Percentiles rank a stretch among this genome's conserved stretches.
phyloP scores from a whole-genome alignment of 768 basidiomycete species.

The Boletellus ananiceps region DNA sequence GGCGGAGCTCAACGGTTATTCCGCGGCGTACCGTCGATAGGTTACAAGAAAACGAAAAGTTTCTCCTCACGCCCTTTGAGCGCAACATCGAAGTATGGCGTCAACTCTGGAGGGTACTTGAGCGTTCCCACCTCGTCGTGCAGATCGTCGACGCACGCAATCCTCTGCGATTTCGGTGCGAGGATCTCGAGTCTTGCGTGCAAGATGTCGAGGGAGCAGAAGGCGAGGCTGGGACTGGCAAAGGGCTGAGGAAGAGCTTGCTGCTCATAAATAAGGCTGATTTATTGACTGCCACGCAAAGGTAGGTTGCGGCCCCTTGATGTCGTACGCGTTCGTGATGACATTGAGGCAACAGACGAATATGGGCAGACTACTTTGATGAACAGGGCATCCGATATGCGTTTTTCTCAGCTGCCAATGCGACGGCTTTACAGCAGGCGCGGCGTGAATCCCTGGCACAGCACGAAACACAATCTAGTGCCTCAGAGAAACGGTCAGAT shows the following conservation, averaged over 20 bases:
- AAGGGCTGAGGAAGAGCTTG: conserved; percentile 67
- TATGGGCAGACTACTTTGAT: conserved; percentile 94
- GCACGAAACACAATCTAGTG: conserved; percentile 19
- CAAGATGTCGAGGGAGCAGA: conserved; percentile 78
- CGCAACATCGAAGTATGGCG: conserved; percentile 98
- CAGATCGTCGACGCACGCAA: conserved; percentile 97
- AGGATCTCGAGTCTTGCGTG: conserved; percentile 86
- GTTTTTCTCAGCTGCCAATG: conserved; percentile 92
- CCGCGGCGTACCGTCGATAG: conserved; percentile 34
- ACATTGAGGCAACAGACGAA: conserved; percentile 48
- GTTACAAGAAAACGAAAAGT: conserved; percentile 78
- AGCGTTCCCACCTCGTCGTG: conserved; percentile 89
- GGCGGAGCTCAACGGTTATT: neutral
- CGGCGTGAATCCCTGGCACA: conserved; percentile 44
- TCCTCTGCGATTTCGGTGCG: conserved; percentile 87
- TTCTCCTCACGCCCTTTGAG: conserved; percentile 95
- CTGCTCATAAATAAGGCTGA: conserved; percentile 96
- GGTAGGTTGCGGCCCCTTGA: conserved; percentile 42
- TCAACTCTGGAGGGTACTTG: conserved; percentile 95
- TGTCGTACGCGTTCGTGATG: neutral
- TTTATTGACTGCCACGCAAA: conserved; percentile 78
- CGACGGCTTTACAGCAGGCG: conserved; percentile 76
- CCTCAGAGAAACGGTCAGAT: conserved; percentile 3
- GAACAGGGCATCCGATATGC: conserved; percentile 69
- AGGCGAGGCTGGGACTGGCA: conserved; percentile 74